Base-by-base conservation (phyloP, 345 rosid species). In the Acer saccharum region DNA sequence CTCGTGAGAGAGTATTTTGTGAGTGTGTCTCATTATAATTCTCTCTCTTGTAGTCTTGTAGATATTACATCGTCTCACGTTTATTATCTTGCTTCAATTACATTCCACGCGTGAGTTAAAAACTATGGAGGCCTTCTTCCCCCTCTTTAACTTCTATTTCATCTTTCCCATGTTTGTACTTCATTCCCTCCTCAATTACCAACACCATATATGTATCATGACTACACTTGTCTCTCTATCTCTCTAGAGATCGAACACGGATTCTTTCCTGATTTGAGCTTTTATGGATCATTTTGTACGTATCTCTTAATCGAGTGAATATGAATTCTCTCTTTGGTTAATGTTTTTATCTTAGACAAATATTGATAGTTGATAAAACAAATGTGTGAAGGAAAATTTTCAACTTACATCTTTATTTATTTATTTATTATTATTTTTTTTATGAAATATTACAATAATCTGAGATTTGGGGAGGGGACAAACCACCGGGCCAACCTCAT, bases 1-100 rank as follows among this genome's bases (percentile, higher is more conserved):
- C 95, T 44, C 96, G 96, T 91, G 96, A 89, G 85, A 81, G 80
- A 76, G 78, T 46, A 63, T 73, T 78, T 80, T 55, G 61, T 16
- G 8, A 57, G 20, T 57, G 80, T 70, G 58, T 50, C 65, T 18
- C 65, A 18, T 50, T 21, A 46, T 41, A 55, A 75, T 46, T 72
- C 43, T 67, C 69, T 32, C 55, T 73, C 65, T 73, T 57, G 68
- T 54, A 52, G 35, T 21, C 41, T 32, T 23, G 11, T 27, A 71
- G 67, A 74, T 68, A 80, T 79, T 78, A 84, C 81, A 73, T 83
- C 81, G 75, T 83, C 88, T 87, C 92, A 90, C 90, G 94, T 81
- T 77, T 87, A 84, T 85, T 78, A 88, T 68, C 84, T 81, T 80
- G 89, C 80, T 58, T 84, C 89, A 84, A 85, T 88, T 87, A 86